These are phyloP conservation scores for Nakazawaea molendinolei DNA, from an alignment of 805 yeast genomes.

Conservation along the genomic window DNA sequence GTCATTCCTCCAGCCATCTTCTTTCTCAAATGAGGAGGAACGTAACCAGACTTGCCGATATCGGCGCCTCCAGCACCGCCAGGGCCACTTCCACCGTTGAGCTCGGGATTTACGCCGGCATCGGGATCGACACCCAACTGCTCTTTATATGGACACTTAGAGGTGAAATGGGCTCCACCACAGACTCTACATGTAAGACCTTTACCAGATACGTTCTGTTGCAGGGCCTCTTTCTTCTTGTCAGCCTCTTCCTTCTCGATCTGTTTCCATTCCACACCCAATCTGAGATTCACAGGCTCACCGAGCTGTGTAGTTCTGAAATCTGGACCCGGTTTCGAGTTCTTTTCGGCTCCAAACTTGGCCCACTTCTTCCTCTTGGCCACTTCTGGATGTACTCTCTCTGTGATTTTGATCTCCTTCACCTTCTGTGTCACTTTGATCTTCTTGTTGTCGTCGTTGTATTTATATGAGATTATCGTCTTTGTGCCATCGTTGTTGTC, in stretches of 20 bases:
- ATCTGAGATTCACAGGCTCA: conserved; percentile 70
- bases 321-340: conserved; percentile 78
- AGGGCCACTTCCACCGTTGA: conserved; percentile 16
- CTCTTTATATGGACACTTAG: conserved; percentile 94
- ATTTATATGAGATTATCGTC: conserved; percentile 72
- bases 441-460: conserved; percentile 74
- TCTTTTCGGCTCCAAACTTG: conserved; percentile 78
- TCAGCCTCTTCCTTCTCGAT: conserved; percentile 66
- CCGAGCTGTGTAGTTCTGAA: conserved; percentile 82
- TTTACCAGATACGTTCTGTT: conserved; percentile 33
- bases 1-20: conserved; percentile 31
- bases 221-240: conserved; percentile 34
- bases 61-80: conserved; percentile 15
- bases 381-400: conserved; percentile 75
- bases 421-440: conserved; percentile 84
- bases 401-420: conserved; percentile 68
- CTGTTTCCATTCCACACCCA: conserved; percentile 74
- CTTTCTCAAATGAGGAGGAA: conserved; percentile 55
- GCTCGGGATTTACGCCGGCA: conserved; percentile 27
- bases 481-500: conserved; percentile 84
- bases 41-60: conserved; percentile 37
- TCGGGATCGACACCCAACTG: conserved; percentile 55
- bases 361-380: conserved; percentile 87
- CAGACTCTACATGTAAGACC: conserved; percentile 76
- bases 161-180: conserved; percentile 89